Percentiles rank a stretch among this genome's conserved stretches.
Evolutionary conservation across 2,329 filamentous ascomycete genomes (phyloP).

Genomic region (Pseudocercospora musae): DNA sequence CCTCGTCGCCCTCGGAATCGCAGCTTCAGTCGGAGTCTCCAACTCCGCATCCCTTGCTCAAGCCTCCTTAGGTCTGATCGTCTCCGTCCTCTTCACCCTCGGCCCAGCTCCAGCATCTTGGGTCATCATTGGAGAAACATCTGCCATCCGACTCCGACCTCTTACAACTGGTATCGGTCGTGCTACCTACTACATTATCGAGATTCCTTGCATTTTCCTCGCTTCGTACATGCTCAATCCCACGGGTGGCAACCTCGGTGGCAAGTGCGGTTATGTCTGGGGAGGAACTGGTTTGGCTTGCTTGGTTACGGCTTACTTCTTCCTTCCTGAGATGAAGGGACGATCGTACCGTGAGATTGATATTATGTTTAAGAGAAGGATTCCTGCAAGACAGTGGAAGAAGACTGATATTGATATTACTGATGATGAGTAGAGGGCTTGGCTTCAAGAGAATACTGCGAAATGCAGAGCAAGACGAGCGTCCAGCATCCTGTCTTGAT

Average conservation of each 20-base stretch:
- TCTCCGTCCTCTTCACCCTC: slow-evolving; percentile 63
- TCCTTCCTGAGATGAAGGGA: slow-evolving; percentile 56
- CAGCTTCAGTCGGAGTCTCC: slow-evolving; percentile 48
- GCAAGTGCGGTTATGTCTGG: slow-evolving; percentile 60
- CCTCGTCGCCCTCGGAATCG: slow-evolving; percentile 58
- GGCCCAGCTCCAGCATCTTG: slow-evolving; percentile 63
- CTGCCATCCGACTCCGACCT: slow-evolving; percentile 61
- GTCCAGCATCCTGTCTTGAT: too few species aligned
- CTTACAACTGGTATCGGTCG: slow-evolving; percentile 65
- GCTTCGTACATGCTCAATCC: slow-evolving; percentile 57
- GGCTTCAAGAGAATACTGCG: too few species aligned
- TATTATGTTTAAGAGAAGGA: slow-evolving; percentile 55
- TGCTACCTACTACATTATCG: slow-evolving; percentile 60
- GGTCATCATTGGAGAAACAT: slow-evolving; percentile 66
- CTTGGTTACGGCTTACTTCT: slow-evolving; percentile 48
- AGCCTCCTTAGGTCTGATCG: slow-evolving; percentile 61
- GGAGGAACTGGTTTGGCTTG: slow-evolving; percentile 57
- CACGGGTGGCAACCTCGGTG: slow-evolving; percentile 39
- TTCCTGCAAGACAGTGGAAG: slow-evolving; percentile 56
- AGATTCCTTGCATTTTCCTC: slow-evolving; percentile 64
- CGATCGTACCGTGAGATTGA: slow-evolving; percentile 61
- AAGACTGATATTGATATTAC: slow-evolving; percentile 55
- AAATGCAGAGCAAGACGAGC: too few species aligned
- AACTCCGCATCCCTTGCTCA: slow-evolving; percentile 51
- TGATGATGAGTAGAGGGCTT: slow-evolving; percentile 56